Conservation (phyloP, 2,329 filamentous ascomycete species). For the Endoconidiophora polonica region DNA sequence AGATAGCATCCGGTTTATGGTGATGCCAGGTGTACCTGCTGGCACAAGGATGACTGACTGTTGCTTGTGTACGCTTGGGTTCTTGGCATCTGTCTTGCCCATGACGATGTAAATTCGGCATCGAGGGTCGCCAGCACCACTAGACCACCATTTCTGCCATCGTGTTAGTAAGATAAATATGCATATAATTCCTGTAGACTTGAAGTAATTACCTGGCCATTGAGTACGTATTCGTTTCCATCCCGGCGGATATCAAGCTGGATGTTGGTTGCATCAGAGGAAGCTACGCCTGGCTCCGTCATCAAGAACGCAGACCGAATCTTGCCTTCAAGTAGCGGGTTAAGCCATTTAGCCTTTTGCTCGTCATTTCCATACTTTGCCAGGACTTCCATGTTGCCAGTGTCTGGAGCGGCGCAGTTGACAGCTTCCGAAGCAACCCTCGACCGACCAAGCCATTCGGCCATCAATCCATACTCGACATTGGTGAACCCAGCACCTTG, state of each 20-base stretch:
- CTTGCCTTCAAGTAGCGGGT: conserved; percentile 64
- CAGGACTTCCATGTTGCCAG: conserved; percentile 88
- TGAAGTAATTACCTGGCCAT: conserved; percentile 46
- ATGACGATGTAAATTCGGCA: conserved; percentile 93
- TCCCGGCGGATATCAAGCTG: conserved; percentile 67
- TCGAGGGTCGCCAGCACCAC: conserved; percentile 78
- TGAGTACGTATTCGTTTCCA: conserved; percentile 78
- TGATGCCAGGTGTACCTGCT: conserved; percentile 64
- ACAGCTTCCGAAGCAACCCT: conserved; percentile 67
- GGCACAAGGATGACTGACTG: conserved; percentile 90
- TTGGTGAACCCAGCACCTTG: conserved; percentile 91
- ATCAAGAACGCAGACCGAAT: conserved; percentile 85
- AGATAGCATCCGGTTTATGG: conserved; percentile 80
- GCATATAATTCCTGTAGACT: neutral
- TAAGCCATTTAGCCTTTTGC: conserved; percentile 73
- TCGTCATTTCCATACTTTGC: conserved; percentile 78
- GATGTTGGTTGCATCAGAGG: conserved; percentile 86
- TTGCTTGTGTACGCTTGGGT: conserved; percentile 67
- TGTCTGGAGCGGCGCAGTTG: conserved; percentile 83
- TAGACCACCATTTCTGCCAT: conserved; percentile 92
- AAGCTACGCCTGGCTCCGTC: conserved; percentile 81
- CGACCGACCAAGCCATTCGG: conserved; percentile 83
- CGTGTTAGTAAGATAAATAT: conserved; percentile 6
- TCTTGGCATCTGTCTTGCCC: conserved; percentile 70
- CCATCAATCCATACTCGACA: conserved; percentile 95